Evolutionary conservation across 148 eudicot species (phyloP).

Genomic region (Cornus florida): DNA sequence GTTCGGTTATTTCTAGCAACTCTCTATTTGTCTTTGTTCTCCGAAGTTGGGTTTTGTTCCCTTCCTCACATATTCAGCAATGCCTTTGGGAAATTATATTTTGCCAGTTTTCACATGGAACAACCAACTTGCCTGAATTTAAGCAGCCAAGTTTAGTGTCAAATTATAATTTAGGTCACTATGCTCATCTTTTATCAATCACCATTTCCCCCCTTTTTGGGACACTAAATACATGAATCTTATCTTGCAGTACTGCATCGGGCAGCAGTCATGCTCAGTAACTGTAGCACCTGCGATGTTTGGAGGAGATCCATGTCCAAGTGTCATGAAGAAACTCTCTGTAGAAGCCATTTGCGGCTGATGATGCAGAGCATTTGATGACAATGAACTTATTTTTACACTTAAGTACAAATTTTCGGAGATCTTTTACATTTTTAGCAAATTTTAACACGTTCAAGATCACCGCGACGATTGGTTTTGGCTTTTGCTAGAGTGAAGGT

Average conservation of each 20-base stretch:
- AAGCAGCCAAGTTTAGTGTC: background rate
- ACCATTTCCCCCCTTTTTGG: too few species aligned
- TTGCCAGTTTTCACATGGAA: background rate
- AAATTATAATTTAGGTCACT: background rate
- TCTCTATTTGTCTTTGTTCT: background rate
- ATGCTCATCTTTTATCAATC: background rate
- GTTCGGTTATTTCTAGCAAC: background rate
- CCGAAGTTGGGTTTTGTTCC: background rate
- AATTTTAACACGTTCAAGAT: conserved; percentile 8
- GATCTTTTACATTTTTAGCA: background rate
- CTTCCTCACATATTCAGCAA: background rate
- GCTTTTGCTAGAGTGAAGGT: conserved; percentile 46
- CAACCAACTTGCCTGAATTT: background rate
- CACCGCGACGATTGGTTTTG: conserved; percentile 18
- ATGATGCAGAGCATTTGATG: conserved; percentile 13
- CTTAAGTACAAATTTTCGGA: background rate
- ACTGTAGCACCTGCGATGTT: conserved; percentile 71
- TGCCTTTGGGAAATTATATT: background rate
- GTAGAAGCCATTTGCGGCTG: conserved; percentile 89
- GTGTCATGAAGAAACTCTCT: conserved; percentile 83
- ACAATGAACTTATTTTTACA: background rate
- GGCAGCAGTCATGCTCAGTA: conserved; percentile 74
- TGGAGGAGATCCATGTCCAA: conserved; percentile 99
- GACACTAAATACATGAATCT: background rate
- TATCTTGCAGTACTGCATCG: conserved; percentile 72